Evolutionary conservation across 352 stramenopile species (phyloP).

Genomic region (Pythium aquatile): DNA sequence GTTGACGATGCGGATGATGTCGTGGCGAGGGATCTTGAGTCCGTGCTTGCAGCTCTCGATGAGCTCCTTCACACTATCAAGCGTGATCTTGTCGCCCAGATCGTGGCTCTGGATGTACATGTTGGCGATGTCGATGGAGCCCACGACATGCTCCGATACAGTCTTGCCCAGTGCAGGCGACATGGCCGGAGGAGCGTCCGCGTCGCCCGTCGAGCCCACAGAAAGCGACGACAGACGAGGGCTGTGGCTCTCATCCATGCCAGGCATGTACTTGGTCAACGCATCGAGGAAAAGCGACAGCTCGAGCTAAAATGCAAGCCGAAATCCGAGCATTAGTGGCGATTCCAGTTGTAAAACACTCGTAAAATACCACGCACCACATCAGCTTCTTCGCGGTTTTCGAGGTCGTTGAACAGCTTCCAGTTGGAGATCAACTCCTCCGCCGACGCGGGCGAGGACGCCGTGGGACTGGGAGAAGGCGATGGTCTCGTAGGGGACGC

Average conservation of each 20-base stretch:
- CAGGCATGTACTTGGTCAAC: slow-evolving; percentile 74
- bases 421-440: slow-evolving; percentile 79
- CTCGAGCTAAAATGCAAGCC: slow-evolving; percentile 43
- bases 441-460: slow-evolving; percentile 14
- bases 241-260: slow-evolving; percentile 44
- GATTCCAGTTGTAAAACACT: not conserved
- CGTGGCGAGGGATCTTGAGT: slow-evolving; percentile 72
- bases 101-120: slow-evolving; percentile 75
- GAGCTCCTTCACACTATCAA: slow-evolving; percentile 61
- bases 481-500: slow-evolving; percentile 24
- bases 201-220: slow-evolving; percentile 15
- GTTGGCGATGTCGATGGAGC: slow-evolving; percentile 80
- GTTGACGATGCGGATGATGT: slow-evolving; percentile 73
- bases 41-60: slow-evolving; percentile 81
- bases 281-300: slow-evolving; percentile 80
- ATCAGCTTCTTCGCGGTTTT: slow-evolving; percentile 82
- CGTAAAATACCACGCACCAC: slow-evolving; percentile 40
- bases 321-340: not conserved
- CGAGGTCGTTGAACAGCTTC: slow-evolving; percentile 87
- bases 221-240: slow-evolving; percentile 23
- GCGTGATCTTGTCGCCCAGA: slow-evolving; percentile 60
- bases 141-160: slow-evolving; percentile 60
- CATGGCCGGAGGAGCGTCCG: slow-evolving; percentile 18
- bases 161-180: slow-evolving; percentile 36
- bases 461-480: slow-evolving; percentile 9